Base-by-base conservation (phyloP, 73 alveolate genomes). In the Paramecium sonneborni region DNA sequence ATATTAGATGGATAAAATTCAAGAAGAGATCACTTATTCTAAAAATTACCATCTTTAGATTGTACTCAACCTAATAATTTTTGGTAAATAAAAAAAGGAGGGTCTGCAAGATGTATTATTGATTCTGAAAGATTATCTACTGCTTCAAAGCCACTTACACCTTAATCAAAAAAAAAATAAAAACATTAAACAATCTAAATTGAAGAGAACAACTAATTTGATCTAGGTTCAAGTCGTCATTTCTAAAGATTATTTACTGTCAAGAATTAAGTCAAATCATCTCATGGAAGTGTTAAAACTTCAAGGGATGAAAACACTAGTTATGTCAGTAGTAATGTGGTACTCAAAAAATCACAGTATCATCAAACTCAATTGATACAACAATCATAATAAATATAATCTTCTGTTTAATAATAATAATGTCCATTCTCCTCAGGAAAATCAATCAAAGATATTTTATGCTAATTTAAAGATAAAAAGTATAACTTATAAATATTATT, bases 371-470 rank as follows among this genome's bases (percentile, higher is more conserved):
- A 48, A 48, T n/a, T 3, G 18, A 18, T 62, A 11, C 84, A 26
- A 26, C 11, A 62, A 62, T 32, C 6, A 26, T 32, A 62, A 30
- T n/a, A 26, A 62, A 7, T 46, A 32, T 30, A 52, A 52, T 52
- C 1, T 6, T 52, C 68, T 18, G 34, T 52, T 6, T n/a, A 18
- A 18, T 52, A 52, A 21, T 18, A 52, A 21, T 52, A 62, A 28
- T 62, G 84, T n/a, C 84, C 84, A n/a, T 62, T 62, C 24, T 62
- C 84, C 12, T 62, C 84, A 26, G 84, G 84, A 26, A 62, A 62
- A 62, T 62, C 84, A 7, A 62, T 62, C 11, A 62, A 62, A 14
- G 84, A 62, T 21, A 62, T 62, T 14, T 15, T 62, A 12, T 62
- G 46, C 3, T 62, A 62, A 26, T 62, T 62, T 32, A 62, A 30